Evolutionary conservation across 495 filamentous ascomycete species (phyloP), one percentile per base, ranked within the genome.

Genomic region (Trichoderma parareesei): DNA sequence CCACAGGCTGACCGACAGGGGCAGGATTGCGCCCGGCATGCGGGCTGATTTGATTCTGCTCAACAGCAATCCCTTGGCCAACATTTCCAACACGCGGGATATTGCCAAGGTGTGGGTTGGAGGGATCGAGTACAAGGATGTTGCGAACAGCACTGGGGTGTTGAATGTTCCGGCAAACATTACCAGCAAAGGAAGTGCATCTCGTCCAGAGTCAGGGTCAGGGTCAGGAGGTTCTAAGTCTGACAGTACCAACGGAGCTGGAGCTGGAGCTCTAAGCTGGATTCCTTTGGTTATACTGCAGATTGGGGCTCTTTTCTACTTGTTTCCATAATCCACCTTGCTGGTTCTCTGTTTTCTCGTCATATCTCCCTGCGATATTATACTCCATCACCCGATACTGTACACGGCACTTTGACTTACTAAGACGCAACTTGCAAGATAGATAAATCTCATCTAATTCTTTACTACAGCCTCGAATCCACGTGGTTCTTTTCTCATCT

Each of bases 21-120:
- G 78, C 38, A 65, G 66, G 13, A 76, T 81, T 66, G 65, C 44
- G 14, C 65, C 69, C 1, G 75, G 78, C 18, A 71, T 68, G 65
- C 70, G 73, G 20, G 77, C 79, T 0, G 79, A 81, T 62, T 55
- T 80, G 14, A 44, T 81, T 9, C 69, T 80, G 37, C 60, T 81
- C 44, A 67, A 72, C 41, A 75, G 69, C 33, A 69, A 81, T 65
- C 77, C 78, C 6, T 49, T 75, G 35, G 61, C 67, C 55, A 71
- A 80, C 66, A 76, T 81, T 44, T 68, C 66, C 5, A 75, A 73
- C 18, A 75, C 75, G 7, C 37, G 65, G 41, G 67, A 71, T 5
- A 71, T 79, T 43, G 62, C 68, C 2, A 67, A 65, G 33, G 70
- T 79, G 4, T 79, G 75, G 75, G 71, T 70, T 61, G 73, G 71